Percentiles rank a stretch among this genome's conserved stretches.
Evolutionary conservation across 495 filamentous ascomycete genomes (phyloP).

Genomic region (Xylaria flabelliformis): DNA sequence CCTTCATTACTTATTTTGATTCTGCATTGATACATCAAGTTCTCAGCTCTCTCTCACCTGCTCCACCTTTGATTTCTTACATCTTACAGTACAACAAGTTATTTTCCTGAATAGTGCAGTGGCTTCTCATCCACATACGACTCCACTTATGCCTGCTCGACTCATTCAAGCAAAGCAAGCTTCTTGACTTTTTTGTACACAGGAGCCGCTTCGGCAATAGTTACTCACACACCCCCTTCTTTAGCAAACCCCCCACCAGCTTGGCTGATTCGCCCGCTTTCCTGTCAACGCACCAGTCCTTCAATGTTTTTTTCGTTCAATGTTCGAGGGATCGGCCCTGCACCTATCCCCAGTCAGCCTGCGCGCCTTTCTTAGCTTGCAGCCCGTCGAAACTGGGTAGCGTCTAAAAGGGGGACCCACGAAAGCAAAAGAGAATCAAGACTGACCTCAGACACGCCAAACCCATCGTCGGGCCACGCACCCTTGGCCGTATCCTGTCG

Average conservation of each 20-base stretch:
- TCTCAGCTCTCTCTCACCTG: neutral
- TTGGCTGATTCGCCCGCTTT: conserved; percentile 33
- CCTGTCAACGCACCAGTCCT: conserved; percentile 37
- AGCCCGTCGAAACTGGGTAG: conserved; percentile 39
- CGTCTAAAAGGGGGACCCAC: conserved; percentile 37
- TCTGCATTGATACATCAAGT: neutral
- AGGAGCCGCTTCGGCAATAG: conserved; percentile 41
- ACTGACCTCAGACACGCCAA: conserved; percentile 41
- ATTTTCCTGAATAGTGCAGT: neutral
- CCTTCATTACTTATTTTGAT: neutral
- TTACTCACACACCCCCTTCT: conserved; percentile 38
- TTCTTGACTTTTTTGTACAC: neutral
- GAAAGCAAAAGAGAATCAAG: conserved; percentile 34
- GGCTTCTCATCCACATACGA: neutral
- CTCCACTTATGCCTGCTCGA: conserved; percentile 10
- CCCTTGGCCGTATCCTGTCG: conserved; percentile 32
- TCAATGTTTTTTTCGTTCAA: conserved; percentile 31
- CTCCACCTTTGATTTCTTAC: neutral
- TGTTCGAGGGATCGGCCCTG: conserved; percentile 44
- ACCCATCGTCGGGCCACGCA: conserved; percentile 39
- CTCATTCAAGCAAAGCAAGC: conserved; percentile 9
- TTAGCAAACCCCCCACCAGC: neutral
- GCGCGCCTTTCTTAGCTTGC: conserved; percentile 25
- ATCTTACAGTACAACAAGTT: neutral
- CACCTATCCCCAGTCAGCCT: conserved; percentile 38